Base-by-base conservation (phyloP, 1,284 basidiomycete genomes). In the Ustilago xerochloae region DNA sequence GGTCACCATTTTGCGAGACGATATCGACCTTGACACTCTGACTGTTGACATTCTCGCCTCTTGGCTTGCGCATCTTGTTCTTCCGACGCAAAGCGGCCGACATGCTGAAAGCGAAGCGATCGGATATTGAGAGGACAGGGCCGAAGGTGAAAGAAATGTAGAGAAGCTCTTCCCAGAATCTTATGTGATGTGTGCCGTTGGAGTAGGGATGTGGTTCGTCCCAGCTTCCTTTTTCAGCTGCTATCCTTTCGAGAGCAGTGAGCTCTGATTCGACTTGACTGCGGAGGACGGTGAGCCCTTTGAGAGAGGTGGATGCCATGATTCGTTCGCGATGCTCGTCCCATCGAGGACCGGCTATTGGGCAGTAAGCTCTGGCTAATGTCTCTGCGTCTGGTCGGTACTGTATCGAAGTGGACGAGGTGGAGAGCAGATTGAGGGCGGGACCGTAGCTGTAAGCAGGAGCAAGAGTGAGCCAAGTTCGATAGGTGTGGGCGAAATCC, bases 1-100 rank as follows among this genome's bases (percentile, higher is more conserved):
- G 45, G 26, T 69, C 35, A 16, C 78, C 78, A 26, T 69, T 70
- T 5, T 63, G n/a, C 3, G 63, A 46, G 15, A 80, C 73, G 12
- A 80, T 59, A 43, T 80, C 77, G 29, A 80, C 70, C 51, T 79
- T 80, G 67, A 60, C 54, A 35, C 50, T 63, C 33, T 54, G 49
- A 22, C 54, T 69, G 52, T 66, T 63, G 56, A 63, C 58, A 38
- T 54, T 48, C 16, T 59, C 36, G 8, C 35, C 47, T 28, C 59
- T 22, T 8, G 41, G 51, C 9, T 61, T 45, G 28, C 61, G 57
- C 45, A 53, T 43, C 53, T 63, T 62, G n/a, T 47, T 59, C 35
- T 64, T 73, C 33, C 65, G 51, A 13, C 56, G 45, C 18, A 59
- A 10, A 0, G 61, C 59, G 12, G 56, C 58, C n/a, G 43, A 54